Conservation (phyloP, 176 grass and related monocot species). For the Eleusine indica region DNA sequence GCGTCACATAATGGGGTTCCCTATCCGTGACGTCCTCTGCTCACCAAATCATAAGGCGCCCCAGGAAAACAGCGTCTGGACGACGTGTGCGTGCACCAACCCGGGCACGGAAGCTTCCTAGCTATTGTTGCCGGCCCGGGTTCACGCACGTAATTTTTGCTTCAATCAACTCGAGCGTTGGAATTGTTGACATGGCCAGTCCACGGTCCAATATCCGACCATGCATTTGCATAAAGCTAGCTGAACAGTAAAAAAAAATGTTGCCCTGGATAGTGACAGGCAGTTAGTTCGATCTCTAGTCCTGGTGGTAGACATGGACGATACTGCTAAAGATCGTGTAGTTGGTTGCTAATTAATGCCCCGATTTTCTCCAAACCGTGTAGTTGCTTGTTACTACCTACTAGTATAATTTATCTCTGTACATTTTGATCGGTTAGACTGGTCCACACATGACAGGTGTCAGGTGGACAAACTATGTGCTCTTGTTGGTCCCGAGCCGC, state of each 20-base stretch:
- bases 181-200: no score
- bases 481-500: not conserved
- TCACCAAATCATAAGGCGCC: not conserved
- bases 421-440: not conserved
- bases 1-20: not conserved
- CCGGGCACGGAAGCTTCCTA: slow-evolving; percentile 21
- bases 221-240: no score
- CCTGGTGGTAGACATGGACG: no score
- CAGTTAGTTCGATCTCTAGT: no score
- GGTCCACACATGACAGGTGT: not conserved
- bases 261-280: no score
- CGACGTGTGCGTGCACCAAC: not conserved
- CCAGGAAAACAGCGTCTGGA: not conserved
- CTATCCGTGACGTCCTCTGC: not conserved
- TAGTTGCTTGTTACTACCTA: not conserved
- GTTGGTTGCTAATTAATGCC: no score
- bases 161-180: no score
- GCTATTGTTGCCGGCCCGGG: not conserved
- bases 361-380: not conserved
- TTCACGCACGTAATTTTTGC: no score
- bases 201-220: no score
- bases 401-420: not conserved
- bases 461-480: not conserved
- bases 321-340: no score
- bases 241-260: no score